Conservation (phyloP, 2,329 filamentous ascomycete genomes). For the Phialophora macrospora region DNA sequence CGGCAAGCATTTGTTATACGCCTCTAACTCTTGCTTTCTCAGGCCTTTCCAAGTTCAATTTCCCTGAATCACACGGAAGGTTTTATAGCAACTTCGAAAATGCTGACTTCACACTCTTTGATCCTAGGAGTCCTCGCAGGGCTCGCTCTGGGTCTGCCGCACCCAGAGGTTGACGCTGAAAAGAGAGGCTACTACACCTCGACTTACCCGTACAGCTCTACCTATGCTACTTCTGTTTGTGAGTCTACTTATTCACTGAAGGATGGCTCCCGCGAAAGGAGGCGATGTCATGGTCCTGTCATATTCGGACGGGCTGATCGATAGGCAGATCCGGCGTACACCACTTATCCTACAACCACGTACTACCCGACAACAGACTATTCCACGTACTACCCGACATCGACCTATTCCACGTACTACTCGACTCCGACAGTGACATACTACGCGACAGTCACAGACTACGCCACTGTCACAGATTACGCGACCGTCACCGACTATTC, state of each 20-base stretch:
- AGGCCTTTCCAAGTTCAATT: not conserved
- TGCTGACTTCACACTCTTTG: constrained; percentile 10
- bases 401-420: constrained; percentile 5
- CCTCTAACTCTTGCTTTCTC: not conserved
- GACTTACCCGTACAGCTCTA: not conserved
- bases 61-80: not conserved
- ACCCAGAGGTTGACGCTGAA: constrained; percentile 1
- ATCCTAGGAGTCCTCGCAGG: constrained; percentile 11
- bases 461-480: not conserved
- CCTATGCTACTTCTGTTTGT: constrained; percentile 8
- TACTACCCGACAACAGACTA: not conserved
- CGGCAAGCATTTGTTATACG: constrained; percentile 8
- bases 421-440: not conserved
- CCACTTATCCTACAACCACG: constrained; percentile 3
- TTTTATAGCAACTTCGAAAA: constrained; percentile 4
- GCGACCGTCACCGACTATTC: constrained; percentile 3
- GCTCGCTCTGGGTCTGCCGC: constrained; percentile 9
- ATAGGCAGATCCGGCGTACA: constrained; percentile 5
- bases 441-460: not conserved
- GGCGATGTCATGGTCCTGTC: not conserved
- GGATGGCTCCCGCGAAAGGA: not conserved
- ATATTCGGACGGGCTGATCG: not conserved
- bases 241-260: not conserved
- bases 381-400: constrained; percentile 2
- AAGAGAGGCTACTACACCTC: constrained; percentile 1